Base-by-base conservation (phyloP, 2,329 filamentous ascomycete species). In the Fusarium anguioides region DNA sequence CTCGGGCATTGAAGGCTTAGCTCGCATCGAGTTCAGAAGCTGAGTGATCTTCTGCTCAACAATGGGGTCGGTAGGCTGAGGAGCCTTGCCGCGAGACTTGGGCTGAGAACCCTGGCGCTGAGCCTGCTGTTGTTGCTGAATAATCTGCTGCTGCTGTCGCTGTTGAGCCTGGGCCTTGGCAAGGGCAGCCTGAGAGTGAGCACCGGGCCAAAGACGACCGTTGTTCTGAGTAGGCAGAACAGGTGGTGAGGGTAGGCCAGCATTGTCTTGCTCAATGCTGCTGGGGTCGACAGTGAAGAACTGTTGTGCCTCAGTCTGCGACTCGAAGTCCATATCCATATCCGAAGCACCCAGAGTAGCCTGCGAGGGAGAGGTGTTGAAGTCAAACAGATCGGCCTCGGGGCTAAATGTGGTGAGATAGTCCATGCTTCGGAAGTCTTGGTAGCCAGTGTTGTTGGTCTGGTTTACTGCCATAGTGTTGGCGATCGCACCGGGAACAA, bases 1-100 rank as follows among this genome's bases (percentile, higher is more conserved):
- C 15, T 87, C 85, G 17, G 82, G 79, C 6, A 84, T 81, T 8
- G 82, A 79, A 15, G 87, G 83, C 78, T 91, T 93, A 69, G 93
- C 88, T 71, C 94, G 89, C 90, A 98, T 97, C 52, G 94, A 93
- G 81, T 95, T 94, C 31, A 98, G 85, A 6, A 98, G 87, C 76
- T 96, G 93, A 23, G 93, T 93, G 71, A 98, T 97, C 78, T 94
- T 96, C 81, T 97, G 93, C 79, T 98, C 94, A 9, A 93, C 89
- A 31, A 91, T 85, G 14, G 91, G 89, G 73, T 94, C 91, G 12
- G 86, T 81, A 15, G 83, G 82, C 72, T 83, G 83, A 46, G 80
- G 77, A 52, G 79, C 78, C 80, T 87, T 87, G 62, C 77, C 75
- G 37, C 85, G 83, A 48, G 82, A 72, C 78, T 81, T 81, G 42